Evolutionary conservation across 441 rosid genomes (phyloP).

Genomic region (Geranium incanum): DNA sequence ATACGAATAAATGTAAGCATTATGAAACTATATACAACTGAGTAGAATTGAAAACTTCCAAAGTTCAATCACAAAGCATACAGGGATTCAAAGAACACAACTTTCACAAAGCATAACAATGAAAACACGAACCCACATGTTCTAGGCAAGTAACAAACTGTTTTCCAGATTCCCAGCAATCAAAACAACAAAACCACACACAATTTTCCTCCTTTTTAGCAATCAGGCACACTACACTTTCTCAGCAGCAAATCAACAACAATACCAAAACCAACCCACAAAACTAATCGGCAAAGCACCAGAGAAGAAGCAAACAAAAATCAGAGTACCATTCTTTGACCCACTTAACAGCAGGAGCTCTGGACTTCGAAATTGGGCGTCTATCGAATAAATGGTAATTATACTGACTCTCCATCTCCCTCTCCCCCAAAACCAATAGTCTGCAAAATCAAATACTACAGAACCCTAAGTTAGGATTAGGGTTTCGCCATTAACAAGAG

Average conservation of each 20-base stretch:
- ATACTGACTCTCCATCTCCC: slow-evolving; percentile 43
- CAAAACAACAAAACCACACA: not conserved
- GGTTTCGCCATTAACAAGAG: not conserved
- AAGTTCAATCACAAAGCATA: not conserved
- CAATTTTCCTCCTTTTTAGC: not conserved
- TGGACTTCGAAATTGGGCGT: slow-evolving; percentile 59
- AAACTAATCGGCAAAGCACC: not conserved
- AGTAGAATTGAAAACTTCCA: not conserved
- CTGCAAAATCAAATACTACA: not conserved
- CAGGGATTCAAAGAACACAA: not conserved
- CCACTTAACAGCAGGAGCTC: slow-evolving; percentile 75
- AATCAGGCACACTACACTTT: not conserved
- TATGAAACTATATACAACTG: not conserved
- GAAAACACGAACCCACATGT: not conserved
- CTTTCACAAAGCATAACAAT: not conserved
- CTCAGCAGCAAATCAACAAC: not conserved
- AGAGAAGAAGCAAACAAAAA: not conserved
- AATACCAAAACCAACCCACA: not conserved
- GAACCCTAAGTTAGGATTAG: not conserved
- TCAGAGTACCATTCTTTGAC: slow-evolving; percentile 51
- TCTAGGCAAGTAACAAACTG: not conserved
- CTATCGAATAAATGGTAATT: slow-evolving; percentile 60
- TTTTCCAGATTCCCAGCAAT: not conserved
- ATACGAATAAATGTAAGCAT: not conserved
- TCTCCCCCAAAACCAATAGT: not conserved